phyloP scores from a whole-genome alignment of 2,329 filamentous ascomycete genomes.

The Penicillium sp. region DNA sequence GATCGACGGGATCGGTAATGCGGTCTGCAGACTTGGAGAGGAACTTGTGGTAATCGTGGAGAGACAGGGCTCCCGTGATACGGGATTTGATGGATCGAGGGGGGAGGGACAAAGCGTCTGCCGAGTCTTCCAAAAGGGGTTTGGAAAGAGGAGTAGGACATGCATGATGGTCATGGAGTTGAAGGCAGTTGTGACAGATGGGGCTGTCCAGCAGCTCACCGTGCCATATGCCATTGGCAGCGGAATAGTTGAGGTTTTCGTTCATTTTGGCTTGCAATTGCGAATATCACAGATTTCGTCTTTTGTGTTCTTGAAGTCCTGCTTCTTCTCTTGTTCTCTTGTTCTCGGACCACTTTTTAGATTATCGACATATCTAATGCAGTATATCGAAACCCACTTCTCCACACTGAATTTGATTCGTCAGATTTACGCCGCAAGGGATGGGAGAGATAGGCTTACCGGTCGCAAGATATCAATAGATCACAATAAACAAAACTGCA shows the following conservation, averaged over 20 bases:
- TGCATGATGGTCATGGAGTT: conserved; percentile 19
- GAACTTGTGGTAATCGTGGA: conserved; percentile 40
- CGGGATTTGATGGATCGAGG: conserved; percentile 23
- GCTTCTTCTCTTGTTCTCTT: neutral
- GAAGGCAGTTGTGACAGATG: conserved; percentile 16
- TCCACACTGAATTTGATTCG: conserved; percentile 10
- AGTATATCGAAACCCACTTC: conserved; percentile 13
- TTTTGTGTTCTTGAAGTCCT: neutral
- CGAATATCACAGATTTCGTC: neutral
- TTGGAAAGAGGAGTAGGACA: conserved; percentile 16
- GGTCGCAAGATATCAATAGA: neutral
- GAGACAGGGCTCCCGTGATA: conserved; percentile 30
- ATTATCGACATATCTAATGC: conserved; percentile 25
- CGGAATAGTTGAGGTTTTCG: conserved; percentile 7
- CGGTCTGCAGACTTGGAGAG: conserved; percentile 29
- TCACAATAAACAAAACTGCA: conserved; percentile 8
- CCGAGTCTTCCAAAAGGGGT: conserved; percentile 19
- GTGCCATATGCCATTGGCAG: conserved; percentile 14
- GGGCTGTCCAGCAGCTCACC: conserved; percentile 22
- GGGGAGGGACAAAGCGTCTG: conserved; percentile 19
- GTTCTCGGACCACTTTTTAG: conserved; percentile 14
- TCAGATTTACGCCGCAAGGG: conserved; percentile 10
- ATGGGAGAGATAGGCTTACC: neutral
- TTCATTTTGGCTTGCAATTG: neutral
- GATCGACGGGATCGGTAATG: conserved; percentile 28